These are phyloP conservation scores for Aspergillus olivimuriae DNA, from an alignment of 495 filamentous ascomycete genomes.

Conservation along the genomic window DNA sequence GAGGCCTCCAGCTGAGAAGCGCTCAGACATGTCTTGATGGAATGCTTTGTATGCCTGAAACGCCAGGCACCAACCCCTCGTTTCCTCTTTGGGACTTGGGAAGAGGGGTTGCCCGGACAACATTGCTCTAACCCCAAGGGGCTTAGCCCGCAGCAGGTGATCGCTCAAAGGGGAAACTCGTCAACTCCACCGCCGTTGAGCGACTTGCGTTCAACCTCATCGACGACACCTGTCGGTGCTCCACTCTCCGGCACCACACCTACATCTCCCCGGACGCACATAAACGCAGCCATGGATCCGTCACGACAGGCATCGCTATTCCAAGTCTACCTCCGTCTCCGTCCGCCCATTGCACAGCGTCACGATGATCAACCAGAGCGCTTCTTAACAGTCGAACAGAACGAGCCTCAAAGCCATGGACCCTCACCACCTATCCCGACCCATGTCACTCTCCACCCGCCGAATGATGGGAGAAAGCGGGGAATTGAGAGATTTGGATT, in stretches of 20 bases:
- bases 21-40: no score
- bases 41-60: slow-evolving; percentile 7
- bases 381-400: slow-evolving; percentile 62
- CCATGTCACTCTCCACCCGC: slow-evolving; percentile 84
- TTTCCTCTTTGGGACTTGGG: slow-evolving; percentile 2
- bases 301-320: slow-evolving; percentile 61
- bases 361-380: slow-evolving; percentile 49
- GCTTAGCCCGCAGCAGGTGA: slow-evolving; percentile 1
- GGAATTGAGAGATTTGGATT: slow-evolving; percentile 93
- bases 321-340: slow-evolving; percentile 85
- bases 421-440: slow-evolving; percentile 49
- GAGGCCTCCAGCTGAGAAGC: no score
- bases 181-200: background rate
- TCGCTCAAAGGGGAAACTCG: slow-evolving; percentile 1
- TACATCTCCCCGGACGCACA: background rate
- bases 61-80: slow-evolving; percentile 2
- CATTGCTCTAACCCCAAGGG: slow-evolving; percentile 4
- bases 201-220: background rate
- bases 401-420: no score
- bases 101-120: slow-evolving; percentile 16
- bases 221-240: slow-evolving; percentile 1
- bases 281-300: slow-evolving; percentile 26
- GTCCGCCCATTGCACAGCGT: slow-evolving; percentile 54
- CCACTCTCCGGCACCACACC: background rate
- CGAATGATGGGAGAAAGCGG: slow-evolving; percentile 68